A percentile compares a stretch with the other conserved stretches of the same genome.
Conservation (phyloP, 257 asterid species). For the Coffea canephora region DNA sequence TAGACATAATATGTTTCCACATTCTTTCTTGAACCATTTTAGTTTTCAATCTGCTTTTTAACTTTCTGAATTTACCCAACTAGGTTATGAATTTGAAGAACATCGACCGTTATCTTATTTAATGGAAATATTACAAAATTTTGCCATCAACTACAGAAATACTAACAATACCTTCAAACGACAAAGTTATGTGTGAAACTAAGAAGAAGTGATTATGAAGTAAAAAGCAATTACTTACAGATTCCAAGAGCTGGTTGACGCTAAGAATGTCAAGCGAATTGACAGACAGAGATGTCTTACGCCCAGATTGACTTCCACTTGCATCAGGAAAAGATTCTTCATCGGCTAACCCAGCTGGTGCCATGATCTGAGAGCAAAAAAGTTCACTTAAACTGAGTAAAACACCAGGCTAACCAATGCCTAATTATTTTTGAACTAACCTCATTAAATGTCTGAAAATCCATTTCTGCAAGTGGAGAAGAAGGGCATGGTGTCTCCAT, state of each 20-base stretch:
- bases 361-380: conserved; percentile 31
- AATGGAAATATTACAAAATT: not conserved
- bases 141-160: not conserved
- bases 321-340: conserved; percentile 41
- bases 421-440: conserved; percentile 18
- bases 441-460: conserved; percentile 44
- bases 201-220: not conserved
- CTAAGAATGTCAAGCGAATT: conserved; percentile 42
- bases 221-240: conserved; percentile 33
- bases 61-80: not conserved
- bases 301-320: conserved; percentile 47
- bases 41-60: not conserved
- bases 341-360: conserved; percentile 30
- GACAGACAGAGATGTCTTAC: conserved; percentile 41
- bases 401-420: not conserved
- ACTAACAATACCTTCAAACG: not conserved
- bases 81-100: not conserved
- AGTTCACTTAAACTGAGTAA: not conserved
- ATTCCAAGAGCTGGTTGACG: conserved; percentile 53
- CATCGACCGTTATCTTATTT: not conserved
- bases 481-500: conserved; percentile 54
- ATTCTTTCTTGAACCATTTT: not conserved
- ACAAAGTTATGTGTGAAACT: not conserved
- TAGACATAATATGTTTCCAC: not conserved
- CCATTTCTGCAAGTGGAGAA: conserved; percentile 45